Base-by-base conservation (phyloP, 2,329 filamentous ascomycete genomes). In the Aspergillus cejpii region DNA sequence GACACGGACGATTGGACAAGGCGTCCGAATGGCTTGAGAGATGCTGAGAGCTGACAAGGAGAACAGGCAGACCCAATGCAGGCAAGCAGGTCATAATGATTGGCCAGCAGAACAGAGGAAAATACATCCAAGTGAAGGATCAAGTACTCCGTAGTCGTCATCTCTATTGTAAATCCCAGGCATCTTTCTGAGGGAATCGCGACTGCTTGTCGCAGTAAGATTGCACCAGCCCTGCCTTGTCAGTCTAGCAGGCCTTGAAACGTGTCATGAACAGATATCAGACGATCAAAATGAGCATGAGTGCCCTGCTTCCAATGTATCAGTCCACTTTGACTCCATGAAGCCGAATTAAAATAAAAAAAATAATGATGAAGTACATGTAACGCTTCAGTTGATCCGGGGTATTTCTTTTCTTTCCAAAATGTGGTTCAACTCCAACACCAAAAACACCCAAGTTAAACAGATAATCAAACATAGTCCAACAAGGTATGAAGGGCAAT, bases 361-460 rank as follows among this genome's bases (percentile, higher is more conserved):
- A 27, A 6, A 11, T 17, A 34, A 12, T 19, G 15, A 20, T 17
- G 19, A 28, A 47, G 45, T 41, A 26, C 41, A 44, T 38, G 41
- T 26, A 17, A 44, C 27, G 45, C 45, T 49, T 45, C 47, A 43
- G n/a, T 45, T 26, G 23, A 33, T 11, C 31, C 31, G 29, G 47
- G 47, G 47, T 49, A 49, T 49, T 49, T 45, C 42, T 38, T 41
- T 34, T 41, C 28, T 37, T 31, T 40, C 37, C 28, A 24, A 34
- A 45, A 38, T 14, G 27, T 21, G 11, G 11, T 27, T 42, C 29
- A 48, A 45, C 41, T 19, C 41, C 43, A 44, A 38, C 39, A 41
- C 39, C 37, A 24, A 11, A n/a, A 43, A 34, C 31, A 34, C 31
- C n/a, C 31, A 34, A 34, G 17, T 5, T 15, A 34, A 29, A 44